Base-by-base conservation (phyloP, 139 green algal genomes). In the Volvox reticuliferus region DNA sequence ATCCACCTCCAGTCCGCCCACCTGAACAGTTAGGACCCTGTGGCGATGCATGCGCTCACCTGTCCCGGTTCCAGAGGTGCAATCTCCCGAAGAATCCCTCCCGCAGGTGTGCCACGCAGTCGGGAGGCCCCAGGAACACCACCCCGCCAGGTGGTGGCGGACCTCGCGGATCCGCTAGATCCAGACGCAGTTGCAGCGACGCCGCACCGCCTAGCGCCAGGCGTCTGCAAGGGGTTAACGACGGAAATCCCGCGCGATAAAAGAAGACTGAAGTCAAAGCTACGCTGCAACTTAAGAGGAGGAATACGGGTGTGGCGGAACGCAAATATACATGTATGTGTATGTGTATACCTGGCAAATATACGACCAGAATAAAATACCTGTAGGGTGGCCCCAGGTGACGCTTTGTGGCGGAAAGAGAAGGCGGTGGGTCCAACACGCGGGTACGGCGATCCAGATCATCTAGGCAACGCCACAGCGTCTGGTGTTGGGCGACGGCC, bases 401-500 rank as follows among this genome's bases (percentile, higher is more conserved):
- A 26, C 89, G 76, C 33, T 84, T 5, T 36, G 79, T 26, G 67
- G 79, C 37, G 16, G 86, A 55, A 13, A 91, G 6, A 50, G 79
- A 50, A 62, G 84, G 69, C 55, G 85, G 86, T 1, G 86, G 91
- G 86, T 93, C 91, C 50, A 93, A 55, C 35, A 93, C 79, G 33
- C 86, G 86, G n/a, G 61, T 82, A 76, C 75, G 79, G 33, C 21
- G 16, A 37, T 93, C 91, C 36, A 93, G 37, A 18, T 89, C 86
- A 26, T 93, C 91, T 32, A 93, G 79, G 33, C 75, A 61, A 50
- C 30, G 50, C 91, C 91, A 93, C n/a, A 93, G 68, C 6, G 71
- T 33, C 69, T 93, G 91, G 19, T 36, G 26, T 13, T 30, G 44
- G 16, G 17, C 0, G 28, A 89, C 69, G 18, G 69, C 37, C 85